Conservation (phyloP, 352 stramenopile species). For the Pythium dissimile region DNA sequence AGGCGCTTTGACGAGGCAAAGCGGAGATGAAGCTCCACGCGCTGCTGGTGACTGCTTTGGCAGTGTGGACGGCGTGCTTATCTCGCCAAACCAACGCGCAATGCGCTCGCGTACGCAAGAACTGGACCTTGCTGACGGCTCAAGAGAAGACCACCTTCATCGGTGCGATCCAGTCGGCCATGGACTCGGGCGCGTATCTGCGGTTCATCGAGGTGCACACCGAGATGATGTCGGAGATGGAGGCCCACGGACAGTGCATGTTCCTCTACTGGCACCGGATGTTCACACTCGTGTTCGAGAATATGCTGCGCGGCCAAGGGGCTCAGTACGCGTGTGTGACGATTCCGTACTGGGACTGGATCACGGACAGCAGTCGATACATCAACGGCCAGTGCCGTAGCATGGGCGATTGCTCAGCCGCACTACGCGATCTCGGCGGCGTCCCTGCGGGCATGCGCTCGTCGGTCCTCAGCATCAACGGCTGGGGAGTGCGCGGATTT, state of each 20-base stretch:
- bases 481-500: slow-evolving; percentile 26
- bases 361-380: slow-evolving; percentile 42
- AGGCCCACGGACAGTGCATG: slow-evolving; percentile 51
- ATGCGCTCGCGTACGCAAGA: slow-evolving; percentile 29
- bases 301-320: slow-evolving; percentile 72
- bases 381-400: slow-evolving; percentile 36
- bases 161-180: slow-evolving; percentile 23
- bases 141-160: slow-evolving; percentile 31
- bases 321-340: slow-evolving; percentile 63
- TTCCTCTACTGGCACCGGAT: slow-evolving; percentile 83
- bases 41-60: background rate
- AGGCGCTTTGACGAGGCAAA: background rate
- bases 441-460: background rate
- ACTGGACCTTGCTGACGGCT: slow-evolving; percentile 26
- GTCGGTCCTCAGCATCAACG: slow-evolving; percentile 32
- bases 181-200: slow-evolving; percentile 28
- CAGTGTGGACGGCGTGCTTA: background rate
- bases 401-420: slow-evolving; percentile 40
- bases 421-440: slow-evolving; percentile 43
- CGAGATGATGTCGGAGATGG: slow-evolving; percentile 25
- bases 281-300: slow-evolving; percentile 72
- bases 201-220: slow-evolving; percentile 30
- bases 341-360: slow-evolving; percentile 77
- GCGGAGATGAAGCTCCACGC: background rate
- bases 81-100: slow-evolving; percentile 1